phyloP scores from a whole-genome alignment of 1,139 yeast genomes.

The Geotrichum reessii region DNA sequence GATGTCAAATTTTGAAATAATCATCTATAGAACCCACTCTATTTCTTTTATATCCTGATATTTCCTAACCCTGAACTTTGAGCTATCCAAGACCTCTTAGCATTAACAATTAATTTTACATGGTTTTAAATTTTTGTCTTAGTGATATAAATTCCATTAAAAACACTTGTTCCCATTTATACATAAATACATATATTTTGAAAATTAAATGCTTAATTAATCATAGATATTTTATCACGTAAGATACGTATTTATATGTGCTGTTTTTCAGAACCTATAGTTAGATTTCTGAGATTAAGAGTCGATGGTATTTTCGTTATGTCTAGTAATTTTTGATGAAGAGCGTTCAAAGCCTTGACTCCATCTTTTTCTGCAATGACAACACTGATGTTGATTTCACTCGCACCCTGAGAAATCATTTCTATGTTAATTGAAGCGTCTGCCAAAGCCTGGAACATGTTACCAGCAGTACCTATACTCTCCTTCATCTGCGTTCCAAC shows the following conservation, averaged over 20 bases:
- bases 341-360: constrained; percentile 74
- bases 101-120: neutral
- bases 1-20: neutral
- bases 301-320: constrained; percentile 13
- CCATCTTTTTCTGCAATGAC: constrained; percentile 83
- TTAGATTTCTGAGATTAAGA: neutral
- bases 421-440: constrained; percentile 90
- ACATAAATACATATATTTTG: too few relatives aligned
- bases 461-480: constrained; percentile 93
- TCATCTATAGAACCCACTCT: neutral
- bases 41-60: neutral
- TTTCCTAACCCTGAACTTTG: neutral
- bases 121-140: too few relatives aligned
- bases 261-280: neutral
- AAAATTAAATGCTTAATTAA: too few relatives aligned
- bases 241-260: neutral
- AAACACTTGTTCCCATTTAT: too few relatives aligned
- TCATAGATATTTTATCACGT: neutral
- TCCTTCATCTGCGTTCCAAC: constrained; percentile 98
- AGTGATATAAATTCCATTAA: too few relatives aligned
- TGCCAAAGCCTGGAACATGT: constrained; percentile 91
- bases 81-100: neutral
- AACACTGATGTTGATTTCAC: constrained; percentile 93
- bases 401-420: constrained; percentile 98
- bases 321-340: constrained; percentile 66